A percentile compares a stretch with the other conserved stretches of the same genome.
phyloP scores from a whole-genome alignment of 495 filamentous ascomycete genomes.

The Mytilinidion resinicola region DNA sequence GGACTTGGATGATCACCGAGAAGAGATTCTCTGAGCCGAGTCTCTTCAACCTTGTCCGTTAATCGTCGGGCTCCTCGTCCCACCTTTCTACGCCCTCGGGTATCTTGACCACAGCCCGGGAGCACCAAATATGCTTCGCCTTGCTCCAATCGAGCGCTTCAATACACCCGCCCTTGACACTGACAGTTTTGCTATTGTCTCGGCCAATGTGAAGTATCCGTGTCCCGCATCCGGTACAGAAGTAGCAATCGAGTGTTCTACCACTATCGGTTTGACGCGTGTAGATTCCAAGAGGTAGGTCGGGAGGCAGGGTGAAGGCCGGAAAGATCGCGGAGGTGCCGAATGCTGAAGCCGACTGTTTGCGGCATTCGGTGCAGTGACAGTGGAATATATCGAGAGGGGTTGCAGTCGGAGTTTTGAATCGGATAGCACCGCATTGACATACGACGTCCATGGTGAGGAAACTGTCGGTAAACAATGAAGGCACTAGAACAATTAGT shows the following conservation, averaged over 20 bases:
- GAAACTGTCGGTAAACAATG: no score
- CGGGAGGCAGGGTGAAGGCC: constrained; percentile 9
- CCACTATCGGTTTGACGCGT: constrained; percentile 9
- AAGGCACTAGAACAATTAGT: no score
- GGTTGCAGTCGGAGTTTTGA: constrained; percentile 52
- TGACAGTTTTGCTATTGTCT: constrained; percentile 5
- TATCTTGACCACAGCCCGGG: constrained; percentile 14
- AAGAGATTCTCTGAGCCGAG: no score
- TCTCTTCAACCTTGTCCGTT: background rate
- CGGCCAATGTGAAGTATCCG: constrained; percentile 7
- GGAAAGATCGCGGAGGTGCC: constrained; percentile 62
- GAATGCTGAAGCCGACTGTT: constrained; percentile 60
- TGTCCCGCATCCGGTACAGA: constrained; percentile 14
- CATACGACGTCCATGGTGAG: constrained; percentile 40
- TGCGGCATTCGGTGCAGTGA: constrained; percentile 59
- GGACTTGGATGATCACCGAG: no score
- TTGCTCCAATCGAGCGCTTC: constrained; percentile 19
- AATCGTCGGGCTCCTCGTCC: constrained; percentile 1
- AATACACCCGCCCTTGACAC: constrained; percentile 15
- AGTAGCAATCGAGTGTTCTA: constrained; percentile 15
- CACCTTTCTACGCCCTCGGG: constrained; percentile 13
- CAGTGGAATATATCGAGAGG: constrained; percentile 59
- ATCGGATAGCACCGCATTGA: constrained; percentile 54
- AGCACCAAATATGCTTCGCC: constrained; percentile 11
- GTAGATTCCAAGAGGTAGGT: background rate